Base-by-base conservation (phyloP, 192 early-diverging fungal genomes). In the Diversispora epigaea region DNA sequence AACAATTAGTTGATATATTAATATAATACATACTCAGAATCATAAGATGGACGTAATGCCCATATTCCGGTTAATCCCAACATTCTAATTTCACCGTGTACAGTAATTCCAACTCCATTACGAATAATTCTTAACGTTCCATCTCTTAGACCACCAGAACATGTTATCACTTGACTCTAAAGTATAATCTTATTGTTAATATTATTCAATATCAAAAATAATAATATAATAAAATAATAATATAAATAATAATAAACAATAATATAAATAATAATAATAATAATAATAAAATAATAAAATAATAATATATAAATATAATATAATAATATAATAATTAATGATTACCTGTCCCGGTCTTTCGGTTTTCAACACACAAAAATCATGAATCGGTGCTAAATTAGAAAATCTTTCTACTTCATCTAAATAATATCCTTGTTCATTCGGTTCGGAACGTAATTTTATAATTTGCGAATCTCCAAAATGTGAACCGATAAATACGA, bases 31-130 rank as follows among this genome's bases (percentile, higher is more conserved):
- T 77, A 89, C 88, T 61, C 64, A 43, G 84, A 71, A 4, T 82
- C 84, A 17, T 83, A 79, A 0, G 70, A 68, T n/a, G 86, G 70
- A 4, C 79, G 78, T 17, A 94, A 75, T 39, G 91, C 84, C 93
- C 94, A 97, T 0, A 95, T 77, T 6, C 87, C 86, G 68, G 85
- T 84, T 10, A 95, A 76, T n/a, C 93, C 93, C 8, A 76, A 78
- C 17, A 94, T 82, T 14, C 86, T 82, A 32, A 93, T 40, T 1
- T 78, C 72, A 3, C 84, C 88, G 22, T 89, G 74, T 25, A 87
- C 85, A n/a, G 87, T 86, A 39, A 99, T 89, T 10, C 93, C 94
- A 52, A 99, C 87, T 12, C 97, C 96, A 78, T 93, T 94, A 57
- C 92, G 86, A 50, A 99, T 90, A 15, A 97, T 82, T 32, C 94